Evolutionary conservation across 768 basidiomycete species (phyloP).

Genomic region (Nevesoporus exiguus): DNA sequence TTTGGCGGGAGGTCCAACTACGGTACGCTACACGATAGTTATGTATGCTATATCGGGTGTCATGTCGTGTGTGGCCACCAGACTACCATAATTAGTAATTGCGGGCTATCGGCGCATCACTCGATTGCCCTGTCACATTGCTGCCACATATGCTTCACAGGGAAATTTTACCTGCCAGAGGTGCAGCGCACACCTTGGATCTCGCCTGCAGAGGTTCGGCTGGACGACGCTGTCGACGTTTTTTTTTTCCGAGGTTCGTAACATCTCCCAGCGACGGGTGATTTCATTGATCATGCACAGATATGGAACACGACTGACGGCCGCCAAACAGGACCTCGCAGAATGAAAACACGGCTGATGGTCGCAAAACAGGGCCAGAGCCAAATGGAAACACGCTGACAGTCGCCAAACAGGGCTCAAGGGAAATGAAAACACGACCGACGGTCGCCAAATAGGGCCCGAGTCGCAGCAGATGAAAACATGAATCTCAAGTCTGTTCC

Average conservation of each 20-base stretch:
- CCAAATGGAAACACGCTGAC: slow-evolving; percentile 17
- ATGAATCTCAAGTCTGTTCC: slow-evolving; percentile 20
- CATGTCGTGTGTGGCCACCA: too few relatives aligned
- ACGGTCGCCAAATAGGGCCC: not conserved
- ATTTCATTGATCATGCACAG: slow-evolving; percentile 28
- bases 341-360: slow-evolving; percentile 19
- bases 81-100: too few relatives aligned
- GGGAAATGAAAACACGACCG: not conserved
- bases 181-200: too few relatives aligned
- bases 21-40: too few relatives aligned
- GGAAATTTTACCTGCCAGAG: too few relatives aligned
- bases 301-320: slow-evolving; percentile 12
- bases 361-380: not conserved
- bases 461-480: slow-evolving; percentile 9
- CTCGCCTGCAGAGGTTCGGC: not conserved
- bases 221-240: not conserved
- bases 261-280: slow-evolving; percentile 10
- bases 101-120: too few relatives aligned
- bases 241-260: not conserved
- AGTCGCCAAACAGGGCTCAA: not conserved
- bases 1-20: too few relatives aligned
- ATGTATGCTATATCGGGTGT: too few relatives aligned
- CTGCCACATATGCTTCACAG: too few relatives aligned
- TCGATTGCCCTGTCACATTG: too few relatives aligned
- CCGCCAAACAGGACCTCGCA: not conserved